Base-by-base conservation (phyloP, 2,329 filamentous ascomycete genomes). In the Cercospora janseana region DNA sequence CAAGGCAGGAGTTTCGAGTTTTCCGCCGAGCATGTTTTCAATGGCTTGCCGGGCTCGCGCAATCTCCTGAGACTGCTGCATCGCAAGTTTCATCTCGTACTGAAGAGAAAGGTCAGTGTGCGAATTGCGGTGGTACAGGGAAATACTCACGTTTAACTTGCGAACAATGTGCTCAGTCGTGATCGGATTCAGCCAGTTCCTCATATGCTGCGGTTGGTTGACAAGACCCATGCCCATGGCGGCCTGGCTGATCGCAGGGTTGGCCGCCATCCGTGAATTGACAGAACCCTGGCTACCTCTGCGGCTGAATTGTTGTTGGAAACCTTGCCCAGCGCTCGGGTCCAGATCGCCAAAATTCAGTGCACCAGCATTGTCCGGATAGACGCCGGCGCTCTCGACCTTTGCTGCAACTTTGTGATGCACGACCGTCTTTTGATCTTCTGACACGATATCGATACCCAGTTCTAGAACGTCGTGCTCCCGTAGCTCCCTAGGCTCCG, bases 351-450 rank as follows among this genome's bases (percentile, higher is more conserved):
- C 89, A 72, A 95, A 95, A 63, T 86, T 95, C 73, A 96, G 83
- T 38, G 91, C 80, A 64, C 87, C 94, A 61, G 80, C 87, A 6
- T 83, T 80, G 8, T 85, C 80, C 35, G 80, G 84, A 56, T 91
- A 81, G 57, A 92, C 86, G 5, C 93, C 93, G 29, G 93, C 90
- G 72, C 96, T 89, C 69, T 98, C 93, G 49, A 98, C 90, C 67
- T 94, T 94, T 49, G 93, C 91, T 15, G 92, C 91, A 40, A 98
- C 93, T 67, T 98, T 98, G 74, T 97, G 93, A 66, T 98, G 93
- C 10, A 98, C 91, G 21, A 98, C 90, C 0, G 91, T 96, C 73
- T 95, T 97, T 69, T 97, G 92, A 67, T 98, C 93, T 69, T 98
- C 93, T 70, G 89, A 95, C 44, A 98, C 92, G 65, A 98, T 98